phyloP scores from a whole-genome alignment of 2,329 filamentous ascomycete genomes.

The Neonectria faginata region DNA sequence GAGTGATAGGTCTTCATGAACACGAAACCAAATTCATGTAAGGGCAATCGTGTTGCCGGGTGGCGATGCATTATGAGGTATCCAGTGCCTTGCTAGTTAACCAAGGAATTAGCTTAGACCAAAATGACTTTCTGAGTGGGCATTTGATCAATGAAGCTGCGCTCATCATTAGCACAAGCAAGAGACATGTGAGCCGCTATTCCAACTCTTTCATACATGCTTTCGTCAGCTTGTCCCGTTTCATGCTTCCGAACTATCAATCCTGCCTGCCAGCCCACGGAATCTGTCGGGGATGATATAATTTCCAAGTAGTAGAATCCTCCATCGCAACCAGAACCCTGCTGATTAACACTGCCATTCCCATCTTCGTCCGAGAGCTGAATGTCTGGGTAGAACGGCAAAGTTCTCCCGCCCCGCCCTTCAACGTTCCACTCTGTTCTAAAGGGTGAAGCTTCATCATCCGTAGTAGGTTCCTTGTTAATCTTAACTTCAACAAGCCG shows the following conservation, averaged over 20 bases:
- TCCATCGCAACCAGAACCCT: not conserved
- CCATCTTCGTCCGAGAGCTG: not conserved
- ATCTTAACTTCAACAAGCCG: not conserved
- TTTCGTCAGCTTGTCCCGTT: not conserved
- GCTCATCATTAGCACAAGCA: not conserved
- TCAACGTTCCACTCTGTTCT: not conserved
- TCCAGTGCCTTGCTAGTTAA: too few relatives aligned
- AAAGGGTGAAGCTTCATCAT: not conserved
- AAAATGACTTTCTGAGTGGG: not conserved
- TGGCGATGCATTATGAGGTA: too few relatives aligned
- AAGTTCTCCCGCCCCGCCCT: not conserved
- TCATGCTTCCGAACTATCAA: not conserved
- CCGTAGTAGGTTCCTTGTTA: too few relatives aligned
- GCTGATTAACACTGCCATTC: not conserved
- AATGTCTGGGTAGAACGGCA: conserved; percentile 4
- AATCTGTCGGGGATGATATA: not conserved
- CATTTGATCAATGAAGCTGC: not conserved
- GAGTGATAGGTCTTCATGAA: too few relatives aligned
- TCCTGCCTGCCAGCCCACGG: not conserved
- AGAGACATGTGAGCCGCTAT: not conserved
- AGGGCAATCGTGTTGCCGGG: too few relatives aligned
- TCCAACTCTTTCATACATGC: not conserved
- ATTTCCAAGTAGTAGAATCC: not conserved
- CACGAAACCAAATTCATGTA: too few relatives aligned
- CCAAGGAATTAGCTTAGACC: not conserved